Evolutionary conservation across 2,329 filamentous ascomycete genomes (phyloP), one percentile per base, ranked within the genome.

Genomic region (Aspergillus piperis): DNA sequence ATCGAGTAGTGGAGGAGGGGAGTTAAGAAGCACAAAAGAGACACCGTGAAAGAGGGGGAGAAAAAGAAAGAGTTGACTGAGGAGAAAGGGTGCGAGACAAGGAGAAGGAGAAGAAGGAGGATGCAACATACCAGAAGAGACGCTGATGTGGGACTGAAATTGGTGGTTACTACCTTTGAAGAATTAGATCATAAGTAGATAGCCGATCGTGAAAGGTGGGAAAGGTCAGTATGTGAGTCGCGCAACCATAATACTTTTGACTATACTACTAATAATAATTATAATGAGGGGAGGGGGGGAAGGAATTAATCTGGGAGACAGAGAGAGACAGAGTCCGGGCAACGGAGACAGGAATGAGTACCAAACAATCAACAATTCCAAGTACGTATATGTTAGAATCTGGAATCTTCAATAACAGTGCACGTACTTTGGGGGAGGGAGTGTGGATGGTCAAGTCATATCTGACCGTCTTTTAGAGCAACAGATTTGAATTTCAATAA

Each of bases 191-290:
- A 23, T 19, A 27, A n/a, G 10, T 36, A 36, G 32, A 36, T 36
- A 36, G 27, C 27, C 27, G 27, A 30, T 30, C 27, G 27, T 30
- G 13, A 56, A 50, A 36, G 38, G 48, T 30, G 27, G 15, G 54
- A 13, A n/a, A 55, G 58, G 49, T 36, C 53, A 58, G 56, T 41
- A 25, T 30, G n/a, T 19, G 19, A 41, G 27, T 30, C 8, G 27
- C 27, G 8, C 27, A 30, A 36, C 10, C 15, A 36, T 27, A 27
- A 27, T 27, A 8, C 25, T 27, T 27, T 27, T 8, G 25, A 27
- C 25, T 27, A 27, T 27, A 27, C 25, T 27, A 36, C 10, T 36
- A 36, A 36, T 36, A 36, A 36, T 36, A 13, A 36, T 36, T 5
- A 36, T 36, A 30, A 60, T 21, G 11, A 52, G 23, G 47, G 54